Evolutionary conservation across 163 green algal species (phyloP), one percentile per base, ranked within the genome.

Genomic region (Chlamydomonas reinhardtii): DNA sequence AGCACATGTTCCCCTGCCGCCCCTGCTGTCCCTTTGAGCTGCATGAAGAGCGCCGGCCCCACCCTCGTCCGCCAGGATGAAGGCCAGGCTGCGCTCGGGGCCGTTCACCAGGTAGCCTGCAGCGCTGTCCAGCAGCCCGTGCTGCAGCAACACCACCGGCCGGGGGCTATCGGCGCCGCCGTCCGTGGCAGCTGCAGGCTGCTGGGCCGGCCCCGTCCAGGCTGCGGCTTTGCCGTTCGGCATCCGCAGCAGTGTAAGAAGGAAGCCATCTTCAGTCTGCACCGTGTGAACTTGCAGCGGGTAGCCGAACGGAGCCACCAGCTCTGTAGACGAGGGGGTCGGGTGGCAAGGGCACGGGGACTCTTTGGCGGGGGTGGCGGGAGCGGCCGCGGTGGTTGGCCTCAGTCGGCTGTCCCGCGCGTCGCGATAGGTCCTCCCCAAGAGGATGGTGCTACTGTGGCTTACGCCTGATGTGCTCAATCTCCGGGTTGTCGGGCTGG

Each of bases 221-320:
- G 70, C 39, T 48, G 70, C 29, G 59, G 4, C 59, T 4, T 35
- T n/a, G 31, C 86, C 80, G 65, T 85, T 71, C 5, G 93, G 92
- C 25, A 97, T 96, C 35, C 94, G 84, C 75, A 95, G 95, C 16
- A 96, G 34, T 5, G 83, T 85, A 4, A 97, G 84, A 1, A 96
- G 82, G 78, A 95, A 97, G 25, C 94, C 94, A 77, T 97, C 94
- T 1, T 61, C 37, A 15, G 94, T 97, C 1, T 82, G 74, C 0
- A 95, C 92, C 69, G 80, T 89, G 56, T 96, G 91, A 20, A 92
- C 84, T 39, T 97, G 89, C 12, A 96, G 70, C 0, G 88, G 88
- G 69, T 96, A 97, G 20, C 94, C 94, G 35, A 94, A 74, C 2
- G 91, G 90, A 48, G 83, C 9, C 9, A 96, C 91, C 11, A 96